Base-by-base conservation (phyloP, 148 eudicot genomes). In the Diospyros lotus region DNA sequence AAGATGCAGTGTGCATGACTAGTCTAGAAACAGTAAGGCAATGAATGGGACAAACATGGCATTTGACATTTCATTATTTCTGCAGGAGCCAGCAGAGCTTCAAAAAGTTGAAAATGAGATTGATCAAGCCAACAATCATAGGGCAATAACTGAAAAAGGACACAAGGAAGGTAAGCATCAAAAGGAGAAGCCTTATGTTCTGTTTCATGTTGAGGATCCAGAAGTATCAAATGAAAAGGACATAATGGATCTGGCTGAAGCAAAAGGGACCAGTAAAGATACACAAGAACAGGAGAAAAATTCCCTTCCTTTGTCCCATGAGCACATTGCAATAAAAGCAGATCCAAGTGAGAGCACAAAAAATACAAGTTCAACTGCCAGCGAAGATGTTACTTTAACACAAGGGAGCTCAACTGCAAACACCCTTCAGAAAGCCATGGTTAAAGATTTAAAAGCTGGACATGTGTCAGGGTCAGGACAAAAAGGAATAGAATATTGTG, bases 21-120 rank as follows among this genome's bases (percentile, higher is more conserved):
- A 28, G 54, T 62, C 46, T 46, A 28, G 69, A 18, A 74, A 74
- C 28, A 61, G n/a, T 52, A 44, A 60, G 41, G 44, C 38, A 13
- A 15, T 46, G 6, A 69, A 61, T 73, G 42, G 43, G 40, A 46
- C 14, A 55, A 45, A 40, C 18, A n/a, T 10, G 42, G 68, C 60
- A 53, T 51, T 69, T 70, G 72, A 58, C 40, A 45, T 63, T 52
- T 63, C 10, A 1, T 40, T 56, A 62, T 41, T 17, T 73, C 75
- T 69, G 64, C 89, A 86, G 89, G 79, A 78, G 65, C 28, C 67
- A 11, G 39, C 67, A 39, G 72, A 66, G 69, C 1, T 39, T 9
- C 59, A 11, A 63, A 55, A 44, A 68, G 61, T n/a, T 52, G 55
- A 42, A 63, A 74, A 5, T 18, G 77, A 81, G 68, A 69, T 68